phyloP scores from a whole-genome alignment of 768 basidiomycete species.

The Heimioporus sp. region DNA sequence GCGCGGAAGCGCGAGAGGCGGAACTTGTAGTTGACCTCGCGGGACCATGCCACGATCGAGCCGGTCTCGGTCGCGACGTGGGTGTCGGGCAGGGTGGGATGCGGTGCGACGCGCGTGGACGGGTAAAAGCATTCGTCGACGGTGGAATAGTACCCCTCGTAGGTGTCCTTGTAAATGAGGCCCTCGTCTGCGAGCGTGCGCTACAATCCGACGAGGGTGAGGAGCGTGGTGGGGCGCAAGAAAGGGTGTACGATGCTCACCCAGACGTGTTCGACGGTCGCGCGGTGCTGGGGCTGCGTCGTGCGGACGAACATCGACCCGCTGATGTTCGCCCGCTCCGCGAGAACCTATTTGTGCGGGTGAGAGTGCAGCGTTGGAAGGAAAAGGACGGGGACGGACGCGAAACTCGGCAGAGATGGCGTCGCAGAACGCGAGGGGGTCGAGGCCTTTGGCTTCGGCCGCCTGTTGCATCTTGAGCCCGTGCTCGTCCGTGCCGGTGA shows the following conservation, averaged over 20 bases:
- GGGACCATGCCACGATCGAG: constrained; percentile 75
- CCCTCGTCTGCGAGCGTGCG: constrained; percentile 54
- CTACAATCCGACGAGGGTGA: constrained; percentile 30
- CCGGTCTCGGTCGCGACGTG: constrained; percentile 70
- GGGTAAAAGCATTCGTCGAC: constrained; percentile 89
- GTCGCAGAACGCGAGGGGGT: constrained; percentile 70
- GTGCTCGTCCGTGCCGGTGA: constrained; percentile 90
- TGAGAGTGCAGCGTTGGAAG: neutral
- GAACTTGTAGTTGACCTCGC: constrained; percentile 91
- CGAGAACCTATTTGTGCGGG: constrained; percentile 53
- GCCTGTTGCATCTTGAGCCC: constrained; percentile 90
- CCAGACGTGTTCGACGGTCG: constrained; percentile 77
- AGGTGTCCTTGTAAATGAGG: constrained; percentile 79
- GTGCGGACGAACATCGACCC: constrained; percentile 79
- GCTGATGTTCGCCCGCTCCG: constrained; percentile 59
- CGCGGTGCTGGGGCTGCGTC: constrained; percentile 58
- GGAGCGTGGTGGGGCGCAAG: neutral
- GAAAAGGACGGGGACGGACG: constrained; percentile 44
- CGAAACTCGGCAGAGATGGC: constrained; percentile 66
- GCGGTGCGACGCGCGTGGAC: constrained; percentile 24
- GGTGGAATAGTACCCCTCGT: constrained; percentile 89
- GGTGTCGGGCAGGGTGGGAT: constrained; percentile 19
- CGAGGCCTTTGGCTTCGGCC: constrained; percentile 52
- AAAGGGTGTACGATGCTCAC: constrained; percentile 45
- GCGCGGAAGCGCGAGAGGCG: constrained; percentile 65